Evolutionary conservation across 768 basidiomycete genomes (phyloP).

Genomic region (Pholiota molesta): DNA sequence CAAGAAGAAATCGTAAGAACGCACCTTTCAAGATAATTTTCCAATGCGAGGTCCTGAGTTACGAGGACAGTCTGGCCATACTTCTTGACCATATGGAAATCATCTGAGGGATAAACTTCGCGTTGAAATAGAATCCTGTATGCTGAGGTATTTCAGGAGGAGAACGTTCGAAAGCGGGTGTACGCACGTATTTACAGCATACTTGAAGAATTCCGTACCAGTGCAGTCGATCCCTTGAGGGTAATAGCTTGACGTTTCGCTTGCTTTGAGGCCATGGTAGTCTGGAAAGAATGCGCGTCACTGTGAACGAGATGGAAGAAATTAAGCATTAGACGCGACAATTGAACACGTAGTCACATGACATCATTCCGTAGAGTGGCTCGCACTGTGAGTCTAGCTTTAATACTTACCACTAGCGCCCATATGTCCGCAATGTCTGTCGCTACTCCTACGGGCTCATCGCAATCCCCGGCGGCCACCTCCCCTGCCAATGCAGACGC

Average conservation of each 20-base stretch:
- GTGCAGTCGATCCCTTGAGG: slow-evolving; percentile 90
- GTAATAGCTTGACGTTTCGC: slow-evolving; percentile 79
- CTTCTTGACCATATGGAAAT: slow-evolving; percentile 99
- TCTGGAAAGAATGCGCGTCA: slow-evolving; percentile 15
- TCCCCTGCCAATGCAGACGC: slow-evolving; percentile 49
- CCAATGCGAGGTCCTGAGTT: slow-evolving; percentile 90
- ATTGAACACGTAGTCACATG: slow-evolving; percentile 36
- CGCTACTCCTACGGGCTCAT: slow-evolving; percentile 52
- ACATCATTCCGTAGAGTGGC: background rate
- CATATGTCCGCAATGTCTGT: slow-evolving; percentile 41
- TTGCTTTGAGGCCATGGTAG: slow-evolving; percentile 47
- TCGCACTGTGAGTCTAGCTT: too few relatives aligned
- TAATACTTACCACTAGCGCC: background rate
- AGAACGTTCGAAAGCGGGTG: background rate
- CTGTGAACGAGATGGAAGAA: slow-evolving; percentile 8
- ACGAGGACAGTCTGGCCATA: slow-evolving; percentile 96
- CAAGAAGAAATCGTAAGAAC: slow-evolving; percentile 2
- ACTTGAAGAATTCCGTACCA: slow-evolving; percentile 99
- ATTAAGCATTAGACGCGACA: slow-evolving; percentile 20
- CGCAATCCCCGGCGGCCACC: slow-evolving; percentile 49
- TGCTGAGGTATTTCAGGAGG: slow-evolving; percentile 14
- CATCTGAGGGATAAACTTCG: slow-evolving; percentile 96
- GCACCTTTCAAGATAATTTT: slow-evolving; percentile 89
- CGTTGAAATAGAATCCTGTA: slow-evolving; percentile 92
- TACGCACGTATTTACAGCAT: slow-evolving; percentile 93